Percentiles rank a stretch among this genome's conserved stretches.
These are phyloP conservation scores for Musa itinerans DNA, from an alignment of 176 grass and related monocot genomes.

Conservation along the genomic window DNA sequence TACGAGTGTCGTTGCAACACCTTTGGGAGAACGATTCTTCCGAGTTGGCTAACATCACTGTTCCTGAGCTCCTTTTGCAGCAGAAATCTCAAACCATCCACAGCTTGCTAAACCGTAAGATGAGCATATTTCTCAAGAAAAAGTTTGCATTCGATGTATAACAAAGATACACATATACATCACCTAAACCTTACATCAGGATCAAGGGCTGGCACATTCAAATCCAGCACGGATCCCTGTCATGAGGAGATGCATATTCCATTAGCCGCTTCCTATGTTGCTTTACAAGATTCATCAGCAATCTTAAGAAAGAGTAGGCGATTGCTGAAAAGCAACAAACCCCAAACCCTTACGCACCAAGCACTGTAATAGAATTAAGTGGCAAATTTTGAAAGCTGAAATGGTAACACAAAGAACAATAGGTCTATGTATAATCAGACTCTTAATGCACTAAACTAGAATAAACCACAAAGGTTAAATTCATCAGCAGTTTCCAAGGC, in stretches of 20 bases:
- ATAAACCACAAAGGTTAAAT: too few relatives aligned
- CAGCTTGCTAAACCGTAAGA: slow-evolving; percentile 42
- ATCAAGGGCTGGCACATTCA: slow-evolving; percentile 53
- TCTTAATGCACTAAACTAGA: too few relatives aligned
- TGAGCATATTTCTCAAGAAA: neutral
- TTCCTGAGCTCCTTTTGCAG: slow-evolving; percentile 80
- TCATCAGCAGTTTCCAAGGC: too few relatives aligned
- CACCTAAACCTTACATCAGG: slow-evolving; percentile 61
- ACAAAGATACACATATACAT: neutral
- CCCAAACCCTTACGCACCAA: neutral
- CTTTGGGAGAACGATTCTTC: slow-evolving; percentile 92
- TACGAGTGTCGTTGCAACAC: slow-evolving; percentile 21
- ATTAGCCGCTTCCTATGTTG: neutral
- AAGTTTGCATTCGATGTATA: slow-evolving; percentile 6
- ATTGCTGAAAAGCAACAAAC: neutral
- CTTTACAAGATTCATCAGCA: neutral
- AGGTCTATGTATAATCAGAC: neutral
- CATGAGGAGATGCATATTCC: slow-evolving; percentile 9
- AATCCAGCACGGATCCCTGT: slow-evolving; percentile 58
- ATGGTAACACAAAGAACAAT: neutral
- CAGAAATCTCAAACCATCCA: slow-evolving; percentile 59
- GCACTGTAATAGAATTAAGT: neutral
- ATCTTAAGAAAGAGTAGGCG: neutral
- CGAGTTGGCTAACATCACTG: slow-evolving; percentile 75
- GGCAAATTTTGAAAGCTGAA: neutral